Evolutionary conservation across 1,139 yeast species (phyloP), one percentile per base, ranked within the genome.

Genomic region (Protomyces inouyei): DNA sequence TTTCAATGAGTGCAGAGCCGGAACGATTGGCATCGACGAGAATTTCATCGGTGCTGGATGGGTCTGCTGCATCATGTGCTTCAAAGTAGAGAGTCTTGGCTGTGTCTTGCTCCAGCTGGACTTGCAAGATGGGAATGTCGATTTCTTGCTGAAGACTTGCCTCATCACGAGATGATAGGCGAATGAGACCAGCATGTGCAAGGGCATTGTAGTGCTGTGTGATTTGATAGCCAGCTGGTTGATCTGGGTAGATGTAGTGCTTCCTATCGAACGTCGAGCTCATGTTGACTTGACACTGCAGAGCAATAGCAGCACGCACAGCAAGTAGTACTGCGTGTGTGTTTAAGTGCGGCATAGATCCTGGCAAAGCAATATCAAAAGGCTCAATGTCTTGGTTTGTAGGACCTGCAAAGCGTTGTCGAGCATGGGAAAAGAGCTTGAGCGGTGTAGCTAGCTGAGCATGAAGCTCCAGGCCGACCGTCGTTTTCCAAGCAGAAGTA

Each of bases 211-310:
- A 90, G 72, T 85, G 88, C 76, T 93, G 99, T 0, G 99, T 93
- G 65, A 93, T 86, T 73, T 93, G 99, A 74, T 91, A 93, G 0
- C 99, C 99, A 63, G 88, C 77, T 0, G 98, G 98, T 74, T 93
- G 98, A 74, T 93, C 99, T 0, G 95, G 95, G 73, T 93, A 93
- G 74, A 93, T 92, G 74, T 93, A 93, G 74, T 93, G 99, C 74
- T 93, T 93, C 68, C 99, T 78, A 73, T 93, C 99, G 74, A 93
- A 93, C 1, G 86, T 78, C 0, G 93, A 87, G 10, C 73, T 70
- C 0, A 75, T 69, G 67, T 84, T 83, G 21, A 93, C 80, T 0
- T 79, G 74, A 68, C 92, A 83, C 55, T 85, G 80, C 61, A 92
- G 76, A 0, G 95, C 90, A 1, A 83, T 76, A 0, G 96, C 92